phyloP scores from a whole-genome alignment of 2,329 filamentous ascomycete genomes.

The Macrophomina phaseolina region DNA sequence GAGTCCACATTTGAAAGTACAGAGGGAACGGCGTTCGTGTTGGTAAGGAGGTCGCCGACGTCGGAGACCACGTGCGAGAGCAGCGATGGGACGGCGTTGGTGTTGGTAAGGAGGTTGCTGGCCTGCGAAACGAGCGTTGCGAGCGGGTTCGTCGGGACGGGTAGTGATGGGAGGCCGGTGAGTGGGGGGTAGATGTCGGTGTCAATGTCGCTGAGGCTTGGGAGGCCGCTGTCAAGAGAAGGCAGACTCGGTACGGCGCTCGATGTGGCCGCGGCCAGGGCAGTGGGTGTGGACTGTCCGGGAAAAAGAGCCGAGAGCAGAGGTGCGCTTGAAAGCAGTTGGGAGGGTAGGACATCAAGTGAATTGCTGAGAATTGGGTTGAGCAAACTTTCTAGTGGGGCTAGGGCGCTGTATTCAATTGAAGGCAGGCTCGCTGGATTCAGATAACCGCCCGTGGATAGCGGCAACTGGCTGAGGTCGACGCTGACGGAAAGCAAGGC shows the following conservation, averaged over 20 bases:
- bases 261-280: neutral
- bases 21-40: neutral
- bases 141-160: neutral
- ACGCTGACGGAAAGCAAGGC: neutral
- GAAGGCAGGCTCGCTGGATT: neutral
- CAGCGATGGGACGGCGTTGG: neutral
- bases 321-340: too few relatives aligned
- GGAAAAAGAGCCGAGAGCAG: neutral
- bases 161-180: neutral
- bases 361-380: neutral
- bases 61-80: neutral
- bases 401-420: neutral
- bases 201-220: neutral
- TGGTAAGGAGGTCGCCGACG: neutral
- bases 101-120: neutral
- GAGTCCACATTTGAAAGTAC: neutral
- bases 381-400: neutral
- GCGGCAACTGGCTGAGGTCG: neutral
- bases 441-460: neutral
- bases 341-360: neutral
- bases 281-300: neutral
- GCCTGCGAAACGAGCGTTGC: neutral
- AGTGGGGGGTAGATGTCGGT: neutral
- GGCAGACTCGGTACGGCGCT: neutral
- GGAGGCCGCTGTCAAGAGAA: neutral